Evolutionary conservation across 2,329 filamentous ascomycete species (phyloP).

Genomic region (Monosporascus ibericus): DNA sequence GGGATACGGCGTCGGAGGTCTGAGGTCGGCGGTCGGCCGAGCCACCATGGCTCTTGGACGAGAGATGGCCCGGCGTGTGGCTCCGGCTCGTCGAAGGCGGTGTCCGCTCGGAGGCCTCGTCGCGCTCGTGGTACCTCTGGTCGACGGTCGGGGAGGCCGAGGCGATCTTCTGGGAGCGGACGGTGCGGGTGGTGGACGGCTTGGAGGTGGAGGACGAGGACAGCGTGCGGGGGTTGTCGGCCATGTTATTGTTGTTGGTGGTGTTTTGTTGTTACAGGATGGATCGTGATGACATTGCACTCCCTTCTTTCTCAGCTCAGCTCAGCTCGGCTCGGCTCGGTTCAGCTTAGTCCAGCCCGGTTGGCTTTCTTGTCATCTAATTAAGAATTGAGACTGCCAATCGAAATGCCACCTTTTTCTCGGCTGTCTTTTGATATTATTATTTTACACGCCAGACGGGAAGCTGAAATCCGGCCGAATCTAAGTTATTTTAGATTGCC

Average conservation of each 20-base stretch:
- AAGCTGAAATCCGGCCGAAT: too few species aligned
- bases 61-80: constrained; percentile 57
- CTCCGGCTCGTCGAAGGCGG: constrained; percentile 40
- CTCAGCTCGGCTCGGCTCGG: too few species aligned
- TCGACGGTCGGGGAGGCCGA: constrained; percentile 28
- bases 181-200: constrained; percentile 29
- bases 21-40: constrained; percentile 35
- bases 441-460: too few species aligned
- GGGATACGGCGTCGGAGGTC: constrained; percentile 41
- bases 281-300: constrained; percentile 11
- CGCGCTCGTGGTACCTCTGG: constrained; percentile 24
- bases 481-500: too few species aligned
- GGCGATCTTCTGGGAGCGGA: constrained; percentile 50
- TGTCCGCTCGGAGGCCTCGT: constrained; percentile 29
- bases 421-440: too few species aligned
- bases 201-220: constrained; percentile 26
- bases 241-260: constrained; percentile 14
- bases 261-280: too few species aligned
- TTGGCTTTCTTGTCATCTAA: too few species aligned
- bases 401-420: too few species aligned
- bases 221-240: constrained; percentile 25
- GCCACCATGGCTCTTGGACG: constrained; percentile 46
- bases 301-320: not conserved
- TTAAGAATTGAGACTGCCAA: too few species aligned
- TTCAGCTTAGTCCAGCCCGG: too few species aligned